Base-by-base conservation (phyloP, 768 basidiomycete species). In the Phaffia tasmanica region DNA sequence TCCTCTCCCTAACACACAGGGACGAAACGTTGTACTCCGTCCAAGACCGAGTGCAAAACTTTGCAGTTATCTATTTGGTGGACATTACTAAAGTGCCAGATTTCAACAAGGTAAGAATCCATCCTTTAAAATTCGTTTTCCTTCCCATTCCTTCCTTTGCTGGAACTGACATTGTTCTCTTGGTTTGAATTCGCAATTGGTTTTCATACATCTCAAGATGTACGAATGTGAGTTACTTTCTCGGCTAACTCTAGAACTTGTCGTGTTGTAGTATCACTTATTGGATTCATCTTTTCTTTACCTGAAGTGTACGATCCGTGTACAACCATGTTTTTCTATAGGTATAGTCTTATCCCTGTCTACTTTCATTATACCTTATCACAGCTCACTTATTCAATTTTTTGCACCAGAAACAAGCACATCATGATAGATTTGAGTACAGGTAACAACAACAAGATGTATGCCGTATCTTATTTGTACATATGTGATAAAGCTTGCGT, bases 391-490 rank as follows among this genome's bases (percentile, higher is more conserved):
- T 21, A 29, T 11, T 6, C 23, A 3, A 8, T 16, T 25, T 15
- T n/a, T 35, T 14, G 11, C 35, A 42, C 18, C 72, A 94, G 93
- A 53, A 94, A 94, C 77, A 95, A 98, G 75, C 95, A 98, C 75
- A 98, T 98, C 79, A 98, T 98, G 94, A 97, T 99, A 74, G 95
- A 97, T 83, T 79, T 98, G 71, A 93, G 92, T n/a, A 98, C 93
- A 59, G 93, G 93, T 81, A 95, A 98, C 78, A 97, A 97, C 79
- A 97, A 97, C 79, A 97, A 98, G 80, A 95, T 95, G 92, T 93
- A 66, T n/a, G n/a, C n/a, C 70, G 89, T 80, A 3, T 21, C 15
- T 19, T 29, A 51, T 49, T 50, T 50, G 15, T n/a, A 11, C 32
- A 19, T 63, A 29, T 35, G 2, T 25, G 11, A 3, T 4, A 29